A percentile compares a stretch with the other conserved stretches of the same genome.
Evolutionary conservation across 768 basidiomycete genomes (phyloP).

Genomic region (Russula griseocarnosa): DNA sequence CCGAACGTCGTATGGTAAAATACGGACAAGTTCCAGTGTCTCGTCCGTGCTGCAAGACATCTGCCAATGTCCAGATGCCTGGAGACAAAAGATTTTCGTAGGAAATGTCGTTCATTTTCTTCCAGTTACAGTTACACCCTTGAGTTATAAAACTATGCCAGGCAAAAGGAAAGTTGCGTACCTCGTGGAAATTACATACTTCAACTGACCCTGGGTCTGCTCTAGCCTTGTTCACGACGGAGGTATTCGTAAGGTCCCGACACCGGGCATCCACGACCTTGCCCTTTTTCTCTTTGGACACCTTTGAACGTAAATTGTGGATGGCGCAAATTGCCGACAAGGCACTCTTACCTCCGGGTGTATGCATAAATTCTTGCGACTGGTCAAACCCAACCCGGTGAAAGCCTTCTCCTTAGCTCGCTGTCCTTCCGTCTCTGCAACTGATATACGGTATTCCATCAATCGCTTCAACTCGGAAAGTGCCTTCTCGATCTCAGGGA

Average conservation of each 20-base stretch:
- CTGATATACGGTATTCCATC: slow-evolving; percentile 78
- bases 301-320: slow-evolving; percentile 43
- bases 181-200: slow-evolving; percentile 95
- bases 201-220: slow-evolving; percentile 86
- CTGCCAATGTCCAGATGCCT: slow-evolving; percentile 93
- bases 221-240: slow-evolving; percentile 76
- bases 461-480: slow-evolving; percentile 90
- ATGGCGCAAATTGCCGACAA: background rate
- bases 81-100: slow-evolving; percentile 75
- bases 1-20: slow-evolving; percentile 95
- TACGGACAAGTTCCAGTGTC: slow-evolving; percentile 90
- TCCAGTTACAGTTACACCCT: slow-evolving; percentile 13
- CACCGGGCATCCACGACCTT: slow-evolving; percentile 96
- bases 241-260: slow-evolving; percentile 87
- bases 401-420: slow-evolving; percentile 76
- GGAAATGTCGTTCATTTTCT: slow-evolving; percentile 83
- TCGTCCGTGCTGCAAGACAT: slow-evolving; percentile 83
- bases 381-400: slow-evolving; percentile 88
- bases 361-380: slow-evolving; percentile 93
- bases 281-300: slow-evolving; percentile 97
- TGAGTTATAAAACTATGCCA: background rate
- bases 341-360: slow-evolving; percentile 77
- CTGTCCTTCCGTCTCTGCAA: slow-evolving; percentile 69
- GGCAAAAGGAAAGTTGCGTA: slow-evolving; percentile 36
- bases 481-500: slow-evolving; percentile 99